Percentiles rank a stretch among this genome's conserved stretches.
phyloP scores from a whole-genome alignment of 2,329 filamentous ascomycete genomes.

The Daldinia sp. region DNA sequence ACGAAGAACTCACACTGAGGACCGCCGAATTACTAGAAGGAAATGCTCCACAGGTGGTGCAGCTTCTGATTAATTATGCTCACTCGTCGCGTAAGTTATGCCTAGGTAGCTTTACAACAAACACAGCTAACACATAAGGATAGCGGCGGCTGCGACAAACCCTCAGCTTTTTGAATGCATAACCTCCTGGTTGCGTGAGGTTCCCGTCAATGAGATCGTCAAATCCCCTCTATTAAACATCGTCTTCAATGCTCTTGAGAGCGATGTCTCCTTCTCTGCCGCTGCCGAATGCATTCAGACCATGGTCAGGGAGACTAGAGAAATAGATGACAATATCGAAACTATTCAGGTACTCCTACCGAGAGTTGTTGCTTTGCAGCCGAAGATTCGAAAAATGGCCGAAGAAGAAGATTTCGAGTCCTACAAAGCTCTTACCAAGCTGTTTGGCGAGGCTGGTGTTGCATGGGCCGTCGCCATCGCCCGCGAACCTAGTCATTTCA shows the following conservation, averaged over 20 bases:
- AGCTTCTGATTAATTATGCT: conserved; percentile 88
- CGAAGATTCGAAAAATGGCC: conserved; percentile 80
- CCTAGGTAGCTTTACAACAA: neutral
- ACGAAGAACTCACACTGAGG: conserved; percentile 90
- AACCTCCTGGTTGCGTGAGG: conserved; percentile 95
- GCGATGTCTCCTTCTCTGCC: conserved; percentile 83
- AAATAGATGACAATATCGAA: conserved; percentile 89
- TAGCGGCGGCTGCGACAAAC: conserved; percentile 83
- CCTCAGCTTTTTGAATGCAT: conserved; percentile 94
- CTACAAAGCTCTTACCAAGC: conserved; percentile 87
- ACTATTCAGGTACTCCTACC: conserved; percentile 88
- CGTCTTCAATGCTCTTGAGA: conserved; percentile 80
- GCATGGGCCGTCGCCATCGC: conserved; percentile 95
- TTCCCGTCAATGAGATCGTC: conserved; percentile 84
- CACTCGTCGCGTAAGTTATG: conserved; percentile 83
- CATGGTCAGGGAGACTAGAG: conserved; percentile 90
- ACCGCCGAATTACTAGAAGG: conserved; percentile 91
- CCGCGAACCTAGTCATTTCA: conserved; percentile 83
- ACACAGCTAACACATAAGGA: conserved; percentile 40
- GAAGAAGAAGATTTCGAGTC: conserved; percentile 85
- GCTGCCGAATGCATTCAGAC: conserved; percentile 93
- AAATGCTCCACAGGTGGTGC: conserved; percentile 88
- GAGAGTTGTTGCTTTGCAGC: conserved; percentile 78
- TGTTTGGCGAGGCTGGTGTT: conserved; percentile 93
- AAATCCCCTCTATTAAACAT: conserved; percentile 86